Evolutionary conservation across 2,329 filamentous ascomycete species (phyloP).

Genomic region (Anthostomella pinea): DNA sequence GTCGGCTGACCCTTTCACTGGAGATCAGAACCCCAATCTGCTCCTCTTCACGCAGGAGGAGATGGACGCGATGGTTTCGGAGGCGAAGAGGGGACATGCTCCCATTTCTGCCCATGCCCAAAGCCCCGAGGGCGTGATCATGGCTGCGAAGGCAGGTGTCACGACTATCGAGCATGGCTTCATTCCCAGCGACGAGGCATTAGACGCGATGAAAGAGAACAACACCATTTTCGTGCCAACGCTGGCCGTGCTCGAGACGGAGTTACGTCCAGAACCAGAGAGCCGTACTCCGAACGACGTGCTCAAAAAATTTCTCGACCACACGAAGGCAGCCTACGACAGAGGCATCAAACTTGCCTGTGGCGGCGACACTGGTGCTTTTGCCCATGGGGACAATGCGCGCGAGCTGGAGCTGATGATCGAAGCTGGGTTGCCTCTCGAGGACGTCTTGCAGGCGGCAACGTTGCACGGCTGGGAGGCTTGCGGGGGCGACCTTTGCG

Average conservation of each 20-base stretch:
- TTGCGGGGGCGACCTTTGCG: conserved; percentile 51
- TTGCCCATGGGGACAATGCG: conserved; percentile 50
- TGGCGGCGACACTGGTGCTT: conserved; percentile 53
- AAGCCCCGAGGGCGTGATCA: conserved; percentile 40
- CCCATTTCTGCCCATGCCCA: conserved; percentile 45
- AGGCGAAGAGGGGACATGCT: conserved; percentile 39
- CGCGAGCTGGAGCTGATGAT: conserved; percentile 54
- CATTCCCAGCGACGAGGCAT: conserved; percentile 36
- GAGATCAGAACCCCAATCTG: conserved; percentile 39
- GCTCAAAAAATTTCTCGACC: conserved; percentile 32
- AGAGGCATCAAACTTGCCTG: conserved; percentile 48
- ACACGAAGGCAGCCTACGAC: conserved; percentile 44
- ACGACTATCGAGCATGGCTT: conserved; percentile 47
- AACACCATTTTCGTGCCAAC: conserved; percentile 52
- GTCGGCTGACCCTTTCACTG: conserved; percentile 17
- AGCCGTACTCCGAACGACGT: conserved; percentile 23
- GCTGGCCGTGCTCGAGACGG: conserved; percentile 42
- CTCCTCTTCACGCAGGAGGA: conserved; percentile 47
- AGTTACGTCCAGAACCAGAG: conserved; percentile 4
- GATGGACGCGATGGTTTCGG: conserved; percentile 48
- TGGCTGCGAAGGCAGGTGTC: conserved; percentile 46
- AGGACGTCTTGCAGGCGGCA: conserved; percentile 47
- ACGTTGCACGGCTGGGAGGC: conserved; percentile 54
- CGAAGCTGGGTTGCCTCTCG: conserved; percentile 47
- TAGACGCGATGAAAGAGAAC: conserved; percentile 43